Conservation (phyloP, 2,329 filamentous ascomycete species). For the Sclerotinia sclerotiorum region DNA sequence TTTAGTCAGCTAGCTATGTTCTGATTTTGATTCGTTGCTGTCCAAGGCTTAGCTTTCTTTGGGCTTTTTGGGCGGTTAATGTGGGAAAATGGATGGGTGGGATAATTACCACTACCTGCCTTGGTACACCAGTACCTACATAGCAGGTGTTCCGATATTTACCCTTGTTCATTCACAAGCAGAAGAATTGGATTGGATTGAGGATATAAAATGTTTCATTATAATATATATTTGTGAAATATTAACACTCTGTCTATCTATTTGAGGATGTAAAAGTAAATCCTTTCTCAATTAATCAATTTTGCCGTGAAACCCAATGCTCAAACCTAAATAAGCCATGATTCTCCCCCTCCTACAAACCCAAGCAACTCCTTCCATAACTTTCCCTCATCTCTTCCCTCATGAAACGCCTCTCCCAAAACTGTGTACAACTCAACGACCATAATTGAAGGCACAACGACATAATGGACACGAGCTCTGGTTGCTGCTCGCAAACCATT, state of each 20-base stretch:
- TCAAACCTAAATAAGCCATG: too few relatives aligned
- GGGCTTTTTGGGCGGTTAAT: too few relatives aligned
- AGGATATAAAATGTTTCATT: too few relatives aligned
- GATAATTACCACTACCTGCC: too few relatives aligned
- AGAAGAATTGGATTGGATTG: too few relatives aligned
- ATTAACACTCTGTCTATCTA: background rate
- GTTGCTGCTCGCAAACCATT: slow-evolving; percentile 95
- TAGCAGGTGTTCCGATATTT: too few relatives aligned
- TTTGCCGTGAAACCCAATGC: background rate
- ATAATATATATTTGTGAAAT: background rate
- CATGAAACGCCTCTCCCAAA: background rate
- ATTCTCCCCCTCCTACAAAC: background rate
- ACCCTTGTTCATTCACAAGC: too few relatives aligned
- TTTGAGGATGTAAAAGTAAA: background rate
- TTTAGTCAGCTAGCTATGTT: too few relatives aligned
- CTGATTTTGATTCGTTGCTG: too few relatives aligned
- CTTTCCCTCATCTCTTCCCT: background rate
- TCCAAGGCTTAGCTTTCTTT: too few relatives aligned
- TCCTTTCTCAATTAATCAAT: background rate
- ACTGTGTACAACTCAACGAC: background rate
- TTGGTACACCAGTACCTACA: too few relatives aligned
- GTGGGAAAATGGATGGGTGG: too few relatives aligned
- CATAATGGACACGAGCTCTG: slow-evolving; percentile 91
- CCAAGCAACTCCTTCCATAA: background rate
- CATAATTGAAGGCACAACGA: slow-evolving; percentile 76